Conservation (phyloP, 2,329 filamentous ascomycete genomes). For the Penicillium sp. region DNA sequence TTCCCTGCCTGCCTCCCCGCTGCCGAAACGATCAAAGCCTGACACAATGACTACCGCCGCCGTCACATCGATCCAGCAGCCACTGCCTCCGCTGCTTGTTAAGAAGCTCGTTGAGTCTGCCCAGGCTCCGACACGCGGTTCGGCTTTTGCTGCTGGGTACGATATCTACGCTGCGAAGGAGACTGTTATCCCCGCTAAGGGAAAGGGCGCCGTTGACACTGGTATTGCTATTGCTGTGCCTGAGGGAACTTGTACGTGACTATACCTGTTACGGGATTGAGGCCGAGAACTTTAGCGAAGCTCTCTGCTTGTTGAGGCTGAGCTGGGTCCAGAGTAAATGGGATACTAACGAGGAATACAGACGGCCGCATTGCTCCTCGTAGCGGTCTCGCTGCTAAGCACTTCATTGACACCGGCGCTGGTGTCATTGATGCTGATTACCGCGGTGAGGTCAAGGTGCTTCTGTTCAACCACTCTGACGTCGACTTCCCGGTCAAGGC, state of each 20-base stretch:
- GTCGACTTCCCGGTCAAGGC: conserved; percentile 75
- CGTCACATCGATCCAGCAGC: conserved; percentile 40
- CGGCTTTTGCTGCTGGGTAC: conserved; percentile 86
- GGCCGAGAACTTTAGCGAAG: neutral
- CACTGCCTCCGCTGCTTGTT: conserved; percentile 67
- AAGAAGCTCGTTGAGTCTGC: conserved; percentile 82
- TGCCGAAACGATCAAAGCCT: conserved; percentile 76
- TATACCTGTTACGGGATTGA: neutral
- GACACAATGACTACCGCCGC: conserved; percentile 33
- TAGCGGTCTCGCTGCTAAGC: conserved; percentile 85
- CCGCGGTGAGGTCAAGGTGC: conserved; percentile 85
- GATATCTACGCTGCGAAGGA: conserved; percentile 80
- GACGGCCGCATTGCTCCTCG: conserved; percentile 88
- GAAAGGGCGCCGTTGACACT: conserved; percentile 83
- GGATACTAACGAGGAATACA: conserved; percentile 37
- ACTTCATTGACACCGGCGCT: conserved; percentile 94
- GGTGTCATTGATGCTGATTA: conserved; percentile 99
- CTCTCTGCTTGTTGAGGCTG: neutral
- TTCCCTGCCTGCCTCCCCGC: conserved; percentile 67
- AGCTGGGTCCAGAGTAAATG: neutral
- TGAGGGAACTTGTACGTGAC: conserved; percentile 73
- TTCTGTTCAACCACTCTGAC: conserved; percentile 90
- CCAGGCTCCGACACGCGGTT: conserved; percentile 82
- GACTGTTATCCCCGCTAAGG: conserved; percentile 72
- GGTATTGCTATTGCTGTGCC: conserved; percentile 90